These are phyloP conservation scores for Pleurotus eryngii DNA, from an alignment of 768 basidiomycete genomes.

Conservation along the genomic window DNA sequence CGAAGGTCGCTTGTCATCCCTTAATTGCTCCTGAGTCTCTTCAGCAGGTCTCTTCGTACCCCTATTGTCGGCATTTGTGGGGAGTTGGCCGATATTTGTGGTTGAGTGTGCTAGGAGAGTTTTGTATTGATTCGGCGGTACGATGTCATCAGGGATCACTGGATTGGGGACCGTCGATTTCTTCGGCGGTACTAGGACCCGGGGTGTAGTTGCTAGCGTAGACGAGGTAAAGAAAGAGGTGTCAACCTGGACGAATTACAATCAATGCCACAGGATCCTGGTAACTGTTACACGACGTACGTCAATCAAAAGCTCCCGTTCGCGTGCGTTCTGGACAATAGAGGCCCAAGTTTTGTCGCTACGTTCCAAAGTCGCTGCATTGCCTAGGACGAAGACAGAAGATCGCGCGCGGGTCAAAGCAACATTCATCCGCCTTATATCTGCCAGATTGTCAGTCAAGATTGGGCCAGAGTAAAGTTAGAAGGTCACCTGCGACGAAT, in stretches of 20 bases:
- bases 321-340: constrained; percentile 75
- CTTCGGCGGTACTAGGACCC: constrained; percentile 18
- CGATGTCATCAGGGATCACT: constrained; percentile 29
- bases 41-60: constrained; percentile 1
- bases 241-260: constrained; percentile 18
- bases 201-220: not conserved
- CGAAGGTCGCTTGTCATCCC: too few relatives aligned
- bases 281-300: constrained; percentile 36
- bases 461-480: not conserved
- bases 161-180: constrained; percentile 14
- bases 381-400: constrained; percentile 90
- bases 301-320: constrained; percentile 58
- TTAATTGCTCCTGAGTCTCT: not conserved
- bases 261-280: not conserved
- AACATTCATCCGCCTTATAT: constrained; percentile 95
- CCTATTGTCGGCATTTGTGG: not conserved
- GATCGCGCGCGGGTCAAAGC: constrained; percentile 95
- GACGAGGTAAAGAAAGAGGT: constrained; percentile 22
- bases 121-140: constrained; percentile 30
- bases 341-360: constrained; percentile 77
- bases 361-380: constrained; percentile 84
- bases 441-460: constrained; percentile 26
- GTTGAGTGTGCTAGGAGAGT: not conserved
- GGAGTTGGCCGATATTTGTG: not conserved
- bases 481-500: constrained; percentile 70